phyloP scores from a whole-genome alignment of 108 stramenopile species.

The Tribonema minus region DNA sequence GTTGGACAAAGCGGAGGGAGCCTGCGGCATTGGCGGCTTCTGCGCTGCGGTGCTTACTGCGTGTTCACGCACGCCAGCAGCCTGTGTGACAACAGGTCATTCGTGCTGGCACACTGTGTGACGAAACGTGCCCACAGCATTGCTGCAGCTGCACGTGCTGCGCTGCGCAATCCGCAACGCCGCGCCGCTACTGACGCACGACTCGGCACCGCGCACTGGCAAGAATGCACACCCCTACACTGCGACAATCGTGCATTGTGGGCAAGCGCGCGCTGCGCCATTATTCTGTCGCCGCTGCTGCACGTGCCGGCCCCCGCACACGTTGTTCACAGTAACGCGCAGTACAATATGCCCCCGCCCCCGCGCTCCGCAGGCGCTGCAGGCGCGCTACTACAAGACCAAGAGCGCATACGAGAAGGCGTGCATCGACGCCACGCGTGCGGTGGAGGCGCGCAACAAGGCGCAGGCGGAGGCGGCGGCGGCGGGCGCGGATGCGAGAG shows the following conservation, averaged over 20 bases:
- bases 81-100: too few species aligned
- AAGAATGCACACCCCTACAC: neutral
- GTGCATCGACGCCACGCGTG: slow-evolving; percentile 26
- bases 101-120: too few species aligned
- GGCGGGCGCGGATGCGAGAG: neutral
- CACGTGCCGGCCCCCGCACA: neutral
- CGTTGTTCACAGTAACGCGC: neutral
- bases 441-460: slow-evolving; percentile 13
- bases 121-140: too few species aligned
- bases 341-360: too few species aligned
- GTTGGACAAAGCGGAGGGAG: neutral
- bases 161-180: too few species aligned
- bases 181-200: too few species aligned
- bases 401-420: slow-evolving; percentile 32
- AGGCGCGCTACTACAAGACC: slow-evolving; percentile 22
- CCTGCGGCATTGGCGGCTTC: neutral
- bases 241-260: neutral
- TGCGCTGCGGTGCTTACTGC: too few species aligned
- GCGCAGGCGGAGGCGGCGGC: neutral
- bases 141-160: too few species aligned
- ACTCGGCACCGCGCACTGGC: neutral
- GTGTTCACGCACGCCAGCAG: too few species aligned
- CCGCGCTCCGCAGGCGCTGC: slow-evolving; percentile 12
- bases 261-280: neutral
- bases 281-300: neutral